These are phyloP conservation scores for Lumnitzera racemosa DNA, from an alignment of 345 rosid species.

Conservation along the genomic window DNA sequence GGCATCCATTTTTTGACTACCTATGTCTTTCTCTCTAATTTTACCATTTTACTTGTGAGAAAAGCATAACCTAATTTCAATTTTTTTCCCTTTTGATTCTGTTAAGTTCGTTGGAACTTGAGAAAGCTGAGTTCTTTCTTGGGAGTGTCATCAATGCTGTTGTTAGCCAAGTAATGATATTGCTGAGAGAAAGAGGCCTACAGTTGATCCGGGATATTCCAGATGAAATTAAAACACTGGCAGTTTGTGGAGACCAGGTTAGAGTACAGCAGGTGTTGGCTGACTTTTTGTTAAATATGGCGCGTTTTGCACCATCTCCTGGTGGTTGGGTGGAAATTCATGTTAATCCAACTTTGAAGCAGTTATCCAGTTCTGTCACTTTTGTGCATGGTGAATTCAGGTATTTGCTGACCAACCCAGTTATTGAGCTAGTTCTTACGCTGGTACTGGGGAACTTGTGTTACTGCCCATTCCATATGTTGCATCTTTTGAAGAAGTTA, in stretches of 20 bases:
- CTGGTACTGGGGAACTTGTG: too few species aligned
- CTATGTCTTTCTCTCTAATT: not conserved
- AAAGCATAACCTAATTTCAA: constrained; percentile 10
- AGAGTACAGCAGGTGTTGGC: constrained; percentile 92
- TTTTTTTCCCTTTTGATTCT: constrained; percentile 10
- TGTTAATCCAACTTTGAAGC: constrained; percentile 54
- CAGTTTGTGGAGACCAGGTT: constrained; percentile 82
- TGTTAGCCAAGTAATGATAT: constrained; percentile 87
- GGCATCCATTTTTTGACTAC: too few species aligned
- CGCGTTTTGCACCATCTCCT: constrained; percentile 60
- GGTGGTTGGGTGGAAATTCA: constrained; percentile 95
- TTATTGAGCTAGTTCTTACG: too few species aligned
- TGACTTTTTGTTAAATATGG: constrained; percentile 81
- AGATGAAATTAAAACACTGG: constrained; percentile 69
- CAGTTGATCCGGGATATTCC: constrained; percentile 95
- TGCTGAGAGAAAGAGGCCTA: constrained; percentile 69
- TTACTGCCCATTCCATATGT: too few species aligned
- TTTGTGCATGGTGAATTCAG: constrained; percentile 66
- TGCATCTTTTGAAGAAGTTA: too few species aligned
- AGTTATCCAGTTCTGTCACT: constrained; percentile 37
- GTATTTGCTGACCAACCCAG: constrained; percentile 19
- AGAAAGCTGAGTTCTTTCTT: constrained; percentile 63
- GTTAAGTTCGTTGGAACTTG: constrained; percentile 68
- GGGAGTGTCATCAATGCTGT: constrained; percentile 89
- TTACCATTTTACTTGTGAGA: constrained; percentile 6